Conservation (phyloP, 2,329 filamentous ascomycete species). For the Diplocarpon rosae region DNA sequence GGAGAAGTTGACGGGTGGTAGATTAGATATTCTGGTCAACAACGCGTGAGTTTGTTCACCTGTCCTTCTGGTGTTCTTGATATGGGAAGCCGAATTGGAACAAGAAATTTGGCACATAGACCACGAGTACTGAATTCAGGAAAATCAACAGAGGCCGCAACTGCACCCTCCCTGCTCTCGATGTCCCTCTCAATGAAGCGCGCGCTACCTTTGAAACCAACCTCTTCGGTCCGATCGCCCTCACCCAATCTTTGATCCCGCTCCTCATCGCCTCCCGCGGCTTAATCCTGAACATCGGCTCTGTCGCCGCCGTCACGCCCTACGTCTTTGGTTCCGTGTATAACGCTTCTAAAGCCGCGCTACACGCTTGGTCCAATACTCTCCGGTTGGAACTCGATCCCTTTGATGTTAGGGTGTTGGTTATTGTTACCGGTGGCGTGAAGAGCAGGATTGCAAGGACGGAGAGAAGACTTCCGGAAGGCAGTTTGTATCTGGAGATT, state of each 20-base stretch:
- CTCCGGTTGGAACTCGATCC: slow-evolving; percentile 24
- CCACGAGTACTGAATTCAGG: no score
- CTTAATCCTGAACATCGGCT: slow-evolving; percentile 23
- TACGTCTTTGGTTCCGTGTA: slow-evolving; percentile 83
- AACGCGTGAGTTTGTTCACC: slow-evolving; percentile 6
- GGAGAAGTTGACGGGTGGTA: slow-evolving; percentile 9
- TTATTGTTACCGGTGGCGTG: slow-evolving; percentile 21
- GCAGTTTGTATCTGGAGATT: slow-evolving; percentile 19
- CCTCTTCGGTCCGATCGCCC: slow-evolving; percentile 32
- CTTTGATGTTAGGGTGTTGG: slow-evolving; percentile 19
- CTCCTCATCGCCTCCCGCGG: slow-evolving; percentile 25
- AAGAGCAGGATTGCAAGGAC: slow-evolving; percentile 16
- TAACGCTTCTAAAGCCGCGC: slow-evolving; percentile 80
- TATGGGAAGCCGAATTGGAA: no score
- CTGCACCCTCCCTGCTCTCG: slow-evolving; percentile 22
- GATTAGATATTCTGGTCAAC: slow-evolving; percentile 13
- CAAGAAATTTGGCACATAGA: no score
- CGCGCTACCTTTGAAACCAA: slow-evolving; percentile 29
- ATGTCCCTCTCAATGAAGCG: slow-evolving; percentile 26
- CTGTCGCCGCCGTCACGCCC: slow-evolving; percentile 53
- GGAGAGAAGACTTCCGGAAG: slow-evolving; percentile 8
- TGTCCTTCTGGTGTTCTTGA: not conserved
- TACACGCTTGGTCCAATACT: slow-evolving; percentile 16
- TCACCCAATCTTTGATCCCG: slow-evolving; percentile 32
- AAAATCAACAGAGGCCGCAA: slow-evolving; percentile 15